Evolutionary conservation across 371 early-diverging fungal genomes (phyloP), one percentile per base, ranked within the genome.

Genomic region (Saksenaea vasiformis): DNA sequence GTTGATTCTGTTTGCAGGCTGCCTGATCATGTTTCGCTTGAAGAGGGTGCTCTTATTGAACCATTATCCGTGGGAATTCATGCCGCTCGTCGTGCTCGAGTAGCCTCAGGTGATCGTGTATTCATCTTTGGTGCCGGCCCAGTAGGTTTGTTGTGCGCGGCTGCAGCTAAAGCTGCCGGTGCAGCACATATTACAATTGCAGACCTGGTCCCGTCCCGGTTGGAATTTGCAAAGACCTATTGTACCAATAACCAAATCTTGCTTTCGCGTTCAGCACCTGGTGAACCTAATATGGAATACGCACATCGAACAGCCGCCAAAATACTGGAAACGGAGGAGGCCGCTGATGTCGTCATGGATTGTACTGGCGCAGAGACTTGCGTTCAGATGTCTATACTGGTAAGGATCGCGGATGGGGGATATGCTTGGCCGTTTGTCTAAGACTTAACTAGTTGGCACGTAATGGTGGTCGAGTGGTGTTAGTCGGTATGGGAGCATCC

Each of bases 41-140:
- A 89, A 80, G 80, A 80, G 54, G 83, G 74, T 24, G 79, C 83
- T 5, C 65, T 80, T 41, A 77, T 83, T 31, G 80, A 80, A 13
- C 80, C 80, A 5, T 62, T 80, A 43, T 78, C 79, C 1, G 80
- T 83, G 3, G 71, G 77, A 62, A 80, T 77, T 66, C 72, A 85
- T 71, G 74, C 84, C 31, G 80, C 86, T 37, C 69, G 84, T 26
- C 85, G 91, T 60, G 90, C 87, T 34, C 69, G 76, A 8, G 76
- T 83, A 24, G 69, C 80, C 13, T 71, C 91, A 11, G 93, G 93
- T 10, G 87, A 91, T 55, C 77, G 85, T 5, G 86, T 91, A 10
- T 72, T 87, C 28, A 72, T 87, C 57, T 83, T 83, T 47, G 87
- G 87, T 61, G 87, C 85, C 44, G 87, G 87, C 15, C 85, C 87